phyloP scores from a whole-genome alignment of 1,284 basidiomycete species.

The Trichosporon sp. region DNA sequence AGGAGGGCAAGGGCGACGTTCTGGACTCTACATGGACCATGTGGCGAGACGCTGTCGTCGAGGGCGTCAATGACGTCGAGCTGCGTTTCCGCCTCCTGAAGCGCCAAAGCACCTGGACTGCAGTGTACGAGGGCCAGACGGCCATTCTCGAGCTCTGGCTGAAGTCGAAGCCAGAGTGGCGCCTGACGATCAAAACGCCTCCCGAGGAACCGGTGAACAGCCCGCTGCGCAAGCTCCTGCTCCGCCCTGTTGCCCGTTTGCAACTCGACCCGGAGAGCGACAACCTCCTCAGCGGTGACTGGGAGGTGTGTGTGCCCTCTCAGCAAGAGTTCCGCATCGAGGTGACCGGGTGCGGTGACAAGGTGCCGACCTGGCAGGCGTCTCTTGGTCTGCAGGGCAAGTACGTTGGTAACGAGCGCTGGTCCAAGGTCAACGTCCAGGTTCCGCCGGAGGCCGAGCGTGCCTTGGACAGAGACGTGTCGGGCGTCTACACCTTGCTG shows the following conservation, averaged over 20 bases:
- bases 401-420: slow-evolving; percentile 64
- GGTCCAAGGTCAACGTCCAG: slow-evolving; percentile 62
- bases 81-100: slow-evolving; percentile 80
- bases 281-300: slow-evolving; percentile 63
- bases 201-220: slow-evolving; percentile 70
- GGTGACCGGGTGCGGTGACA: slow-evolving; percentile 64
- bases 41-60: slow-evolving; percentile 67
- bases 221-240: slow-evolving; percentile 68
- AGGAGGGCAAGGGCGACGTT: slow-evolving; percentile 34
- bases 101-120: slow-evolving; percentile 82
- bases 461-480: slow-evolving; percentile 72
- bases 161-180: slow-evolving; percentile 78
- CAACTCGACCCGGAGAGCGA: slow-evolving; percentile 45
- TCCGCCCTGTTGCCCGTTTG: slow-evolving; percentile 74
- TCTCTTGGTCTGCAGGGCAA: slow-evolving; percentile 70
- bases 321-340: slow-evolving; percentile 57
- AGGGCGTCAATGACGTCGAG: slow-evolving; percentile 58
- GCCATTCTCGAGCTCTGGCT: slow-evolving; percentile 73
- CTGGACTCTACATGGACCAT: slow-evolving; percentile 57
- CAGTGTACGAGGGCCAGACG: slow-evolving; percentile 66
- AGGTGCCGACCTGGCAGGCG: slow-evolving; percentile 79
- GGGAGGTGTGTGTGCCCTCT: slow-evolving; percentile 77
- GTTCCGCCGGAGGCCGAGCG: slow-evolving; percentile 55
- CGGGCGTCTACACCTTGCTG: slow-evolving; percentile 71
- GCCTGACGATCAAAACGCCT: slow-evolving; percentile 68